Conservation (phyloP, 352 stramenopile genomes). For the Globisporangium camurandrum region DNA sequence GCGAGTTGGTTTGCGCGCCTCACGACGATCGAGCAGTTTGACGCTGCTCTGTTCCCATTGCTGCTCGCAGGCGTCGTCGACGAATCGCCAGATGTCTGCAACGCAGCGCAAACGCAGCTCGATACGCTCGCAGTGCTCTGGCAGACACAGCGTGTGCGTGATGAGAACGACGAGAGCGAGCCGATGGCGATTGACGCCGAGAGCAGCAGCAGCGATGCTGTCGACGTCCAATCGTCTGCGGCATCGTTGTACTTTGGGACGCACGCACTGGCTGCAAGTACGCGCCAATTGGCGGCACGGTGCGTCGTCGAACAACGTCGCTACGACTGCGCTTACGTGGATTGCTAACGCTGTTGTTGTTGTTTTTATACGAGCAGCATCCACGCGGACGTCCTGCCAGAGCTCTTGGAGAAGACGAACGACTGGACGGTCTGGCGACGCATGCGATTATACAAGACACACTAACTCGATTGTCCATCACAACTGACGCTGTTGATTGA, state of each 20-base stretch:
- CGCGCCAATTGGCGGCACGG: slow-evolving; percentile 34
- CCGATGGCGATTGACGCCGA: slow-evolving; percentile 27
- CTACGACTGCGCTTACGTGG: neutral
- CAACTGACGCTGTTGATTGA: neutral
- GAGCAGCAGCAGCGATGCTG: too few species aligned
- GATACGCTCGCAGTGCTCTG: slow-evolving; percentile 38
- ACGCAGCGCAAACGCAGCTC: slow-evolving; percentile 29
- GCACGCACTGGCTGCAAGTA: slow-evolving; percentile 32
- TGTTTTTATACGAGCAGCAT: slow-evolving; percentile 16
- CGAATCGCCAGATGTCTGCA: slow-evolving; percentile 57
- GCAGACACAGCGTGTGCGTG: slow-evolving; percentile 5
- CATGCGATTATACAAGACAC: too few species aligned
- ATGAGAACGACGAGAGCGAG: slow-evolving; percentile 11
- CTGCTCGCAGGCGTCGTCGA: slow-evolving; percentile 61
- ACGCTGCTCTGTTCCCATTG: slow-evolving; percentile 55
- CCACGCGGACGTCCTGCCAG: slow-evolving; percentile 34
- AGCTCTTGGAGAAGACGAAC: slow-evolving; percentile 56
- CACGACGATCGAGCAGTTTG: slow-evolving; percentile 46
- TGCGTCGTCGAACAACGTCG: slow-evolving; percentile 2
- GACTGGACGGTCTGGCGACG: slow-evolving; percentile 85
- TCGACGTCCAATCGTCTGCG: slow-evolving; percentile 22
- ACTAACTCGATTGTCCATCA: too few species aligned
- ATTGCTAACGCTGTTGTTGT: neutral
- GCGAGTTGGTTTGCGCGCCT: slow-evolving; percentile 56
- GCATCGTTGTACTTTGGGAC: slow-evolving; percentile 46